Conservation (phyloP, 306 rosid species). For the Abrus precatorius region DNA sequence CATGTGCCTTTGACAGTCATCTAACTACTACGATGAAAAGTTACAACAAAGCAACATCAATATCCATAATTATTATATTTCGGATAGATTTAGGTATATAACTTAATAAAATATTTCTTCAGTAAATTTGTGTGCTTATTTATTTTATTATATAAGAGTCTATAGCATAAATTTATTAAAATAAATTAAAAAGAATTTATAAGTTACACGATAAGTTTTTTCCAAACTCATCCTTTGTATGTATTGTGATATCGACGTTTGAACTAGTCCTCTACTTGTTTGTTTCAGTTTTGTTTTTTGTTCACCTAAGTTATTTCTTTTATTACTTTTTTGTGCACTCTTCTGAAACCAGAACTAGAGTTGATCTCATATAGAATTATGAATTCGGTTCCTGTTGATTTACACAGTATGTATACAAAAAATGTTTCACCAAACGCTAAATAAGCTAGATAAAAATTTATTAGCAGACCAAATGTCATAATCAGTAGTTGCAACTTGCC, state of each 20-base stretch:
- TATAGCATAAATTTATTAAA: too few species aligned
- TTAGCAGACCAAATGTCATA: slow-evolving; percentile 1
- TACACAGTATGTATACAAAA: neutral
- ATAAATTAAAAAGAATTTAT: too few species aligned
- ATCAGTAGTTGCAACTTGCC: slow-evolving; percentile 22
- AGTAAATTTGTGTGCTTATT: too few species aligned
- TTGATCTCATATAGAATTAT: neutral
- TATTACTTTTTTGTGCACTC: neutral
- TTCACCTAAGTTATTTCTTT: neutral
- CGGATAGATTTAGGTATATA: neutral
- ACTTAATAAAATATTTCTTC: too few species aligned
- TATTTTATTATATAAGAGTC: too few species aligned
- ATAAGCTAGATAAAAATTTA: neutral
- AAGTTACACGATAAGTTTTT: too few species aligned
- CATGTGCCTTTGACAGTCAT: slow-evolving; percentile 34
- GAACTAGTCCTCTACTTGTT: neutral
- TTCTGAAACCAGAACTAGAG: neutral
- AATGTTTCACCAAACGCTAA: neutral
- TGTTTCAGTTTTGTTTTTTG: neutral
- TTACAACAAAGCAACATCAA: slow-evolving; percentile 27
- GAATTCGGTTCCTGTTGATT: neutral
- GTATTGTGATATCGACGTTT: neutral
- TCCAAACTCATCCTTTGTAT: neutral
- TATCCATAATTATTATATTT: slow-evolving; percentile 25
- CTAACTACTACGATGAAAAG: slow-evolving; percentile 7